Percentiles rank a stretch among this genome's conserved stretches.
Conservation (phyloP, 2,329 filamentous ascomycete species). For the Hansfordia pulvinata region DNA sequence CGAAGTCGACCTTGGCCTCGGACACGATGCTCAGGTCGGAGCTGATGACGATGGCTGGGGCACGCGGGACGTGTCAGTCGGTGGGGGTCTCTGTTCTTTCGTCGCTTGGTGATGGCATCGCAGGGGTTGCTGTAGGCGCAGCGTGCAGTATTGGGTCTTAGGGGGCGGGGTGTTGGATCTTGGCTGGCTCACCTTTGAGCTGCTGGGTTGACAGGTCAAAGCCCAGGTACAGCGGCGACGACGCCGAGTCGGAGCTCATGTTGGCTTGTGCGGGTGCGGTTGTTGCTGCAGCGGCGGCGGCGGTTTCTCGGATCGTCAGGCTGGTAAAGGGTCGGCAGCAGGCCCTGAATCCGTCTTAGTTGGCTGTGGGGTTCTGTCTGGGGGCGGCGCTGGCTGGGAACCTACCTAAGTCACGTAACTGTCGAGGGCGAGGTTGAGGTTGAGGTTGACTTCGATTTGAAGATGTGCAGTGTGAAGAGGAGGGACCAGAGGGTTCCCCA, state of each 20-base stretch:
- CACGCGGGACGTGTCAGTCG: conserved; percentile 1
- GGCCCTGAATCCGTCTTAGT: neutral
- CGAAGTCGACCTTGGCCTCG: conserved; percentile 90
- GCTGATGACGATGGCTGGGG: conserved; percentile 64
- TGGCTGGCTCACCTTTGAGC: conserved; percentile 56
- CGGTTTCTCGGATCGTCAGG: too few relatives aligned
- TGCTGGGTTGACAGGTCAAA: conserved; percentile 97
- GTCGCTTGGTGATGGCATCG: too few relatives aligned
- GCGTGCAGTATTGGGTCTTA: conserved; percentile 1
- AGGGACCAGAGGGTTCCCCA: too few relatives aligned
- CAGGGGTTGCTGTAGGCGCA: too few relatives aligned
- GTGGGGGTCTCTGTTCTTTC: too few relatives aligned
- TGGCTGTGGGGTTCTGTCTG: too few relatives aligned
- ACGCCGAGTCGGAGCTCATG: conserved; percentile 15
- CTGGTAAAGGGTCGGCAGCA: too few relatives aligned
- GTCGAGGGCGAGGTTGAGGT: too few relatives aligned
- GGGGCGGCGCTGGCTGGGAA: too few relatives aligned
- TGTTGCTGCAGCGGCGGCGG: neutral
- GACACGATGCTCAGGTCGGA: conserved; percentile 69
- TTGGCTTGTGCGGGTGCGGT: neutral
- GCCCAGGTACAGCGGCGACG: conserved; percentile 65
- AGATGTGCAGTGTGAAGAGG: too few relatives aligned
- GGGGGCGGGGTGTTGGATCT: neutral
- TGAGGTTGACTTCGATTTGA: too few relatives aligned
- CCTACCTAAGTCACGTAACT: too few relatives aligned